These are phyloP conservation scores for Hemisphaericaspora lyxosophila DNA, from an alignment of 1,139 yeast genomes.

Conservation along the genomic window DNA sequence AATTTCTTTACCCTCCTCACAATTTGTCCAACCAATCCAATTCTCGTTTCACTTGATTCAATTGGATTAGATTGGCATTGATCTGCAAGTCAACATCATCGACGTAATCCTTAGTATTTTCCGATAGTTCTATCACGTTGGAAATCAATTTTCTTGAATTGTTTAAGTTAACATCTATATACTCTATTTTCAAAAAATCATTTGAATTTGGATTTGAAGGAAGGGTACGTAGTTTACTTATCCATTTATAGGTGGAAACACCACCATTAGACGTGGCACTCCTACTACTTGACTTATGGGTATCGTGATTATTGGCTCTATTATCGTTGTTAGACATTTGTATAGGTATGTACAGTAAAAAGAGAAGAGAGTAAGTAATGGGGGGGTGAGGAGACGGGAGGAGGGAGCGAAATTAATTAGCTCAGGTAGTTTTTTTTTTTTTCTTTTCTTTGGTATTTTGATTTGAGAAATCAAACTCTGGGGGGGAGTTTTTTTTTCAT, in stretches of 20 bases:
- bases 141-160: conserved; percentile 42
- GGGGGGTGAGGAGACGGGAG: neutral
- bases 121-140: conserved; percentile 29
- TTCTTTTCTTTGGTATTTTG: too few species aligned
- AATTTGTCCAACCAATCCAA: conserved; percentile 28
- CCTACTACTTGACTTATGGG: neutral
- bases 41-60: conserved; percentile 27
- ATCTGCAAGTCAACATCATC: conserved; percentile 22
- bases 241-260: conserved; percentile 25
- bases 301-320: neutral
- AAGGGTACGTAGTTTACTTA: conserved; percentile 35
- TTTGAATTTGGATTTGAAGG: conserved; percentile 40
- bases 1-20: conserved; percentile 1
- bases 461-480: too few species aligned
- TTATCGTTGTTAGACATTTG: conserved; percentile 2
- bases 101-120: conserved; percentile 20
- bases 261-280: neutral
- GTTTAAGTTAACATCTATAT: conserved; percentile 45
- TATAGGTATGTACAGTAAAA: neutral
- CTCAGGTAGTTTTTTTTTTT: neutral
- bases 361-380: neutral
- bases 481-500: neutral
- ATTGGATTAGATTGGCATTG: conserved; percentile 28
- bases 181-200: conserved; percentile 43
- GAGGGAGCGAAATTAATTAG: neutral